Evolutionary conservation across 345 rosid species (phyloP).

Genomic region (Euclidium syriacum): DNA sequence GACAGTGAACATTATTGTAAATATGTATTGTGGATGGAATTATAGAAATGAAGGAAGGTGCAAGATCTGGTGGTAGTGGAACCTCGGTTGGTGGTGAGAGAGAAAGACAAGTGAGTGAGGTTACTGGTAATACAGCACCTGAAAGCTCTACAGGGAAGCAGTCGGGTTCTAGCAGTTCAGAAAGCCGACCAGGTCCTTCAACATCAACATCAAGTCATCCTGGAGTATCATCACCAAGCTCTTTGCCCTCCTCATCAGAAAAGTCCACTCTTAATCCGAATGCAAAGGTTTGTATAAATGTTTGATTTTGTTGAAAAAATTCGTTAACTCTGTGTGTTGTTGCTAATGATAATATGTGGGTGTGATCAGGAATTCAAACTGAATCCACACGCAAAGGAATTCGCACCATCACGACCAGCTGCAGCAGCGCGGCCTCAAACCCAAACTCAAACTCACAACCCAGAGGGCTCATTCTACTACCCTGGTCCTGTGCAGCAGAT

Average conservation of each 20-base stretch:
- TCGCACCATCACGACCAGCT: slow-evolving; percentile 58
- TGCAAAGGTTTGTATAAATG: slow-evolving; percentile 75
- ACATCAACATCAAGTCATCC: slow-evolving; percentile 49
- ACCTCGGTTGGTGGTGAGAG: slow-evolving; percentile 35
- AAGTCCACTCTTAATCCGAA: slow-evolving; percentile 69
- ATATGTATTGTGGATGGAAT: slow-evolving; percentile 1
- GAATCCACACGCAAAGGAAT: slow-evolving; percentile 93
- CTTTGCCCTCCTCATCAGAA: slow-evolving; percentile 55
- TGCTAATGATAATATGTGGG: slow-evolving; percentile 7
- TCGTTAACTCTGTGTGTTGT: slow-evolving; percentile 5
- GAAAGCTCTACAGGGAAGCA: slow-evolving; percentile 41
- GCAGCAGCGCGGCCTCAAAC: slow-evolving; percentile 53
- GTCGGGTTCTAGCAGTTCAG: slow-evolving; percentile 62
- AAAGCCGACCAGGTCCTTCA: slow-evolving; percentile 31
- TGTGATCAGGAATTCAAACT: slow-evolving; percentile 78
- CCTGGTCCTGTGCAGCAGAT: slow-evolving; percentile 54
- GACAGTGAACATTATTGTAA: background rate
- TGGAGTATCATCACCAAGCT: slow-evolving; percentile 76
- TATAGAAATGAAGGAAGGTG: slow-evolving; percentile 40
- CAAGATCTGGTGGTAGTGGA: slow-evolving; percentile 29
- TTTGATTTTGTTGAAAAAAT: background rate
- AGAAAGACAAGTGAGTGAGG: slow-evolving; percentile 39
- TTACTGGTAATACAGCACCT: slow-evolving; percentile 37
- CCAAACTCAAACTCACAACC: too few relatives aligned
- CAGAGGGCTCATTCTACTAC: slow-evolving; percentile 64